These are phyloP conservation scores for Plicaturopsis crispa DNA, from an alignment of 768 basidiomycete species.

Conservation along the genomic window DNA sequence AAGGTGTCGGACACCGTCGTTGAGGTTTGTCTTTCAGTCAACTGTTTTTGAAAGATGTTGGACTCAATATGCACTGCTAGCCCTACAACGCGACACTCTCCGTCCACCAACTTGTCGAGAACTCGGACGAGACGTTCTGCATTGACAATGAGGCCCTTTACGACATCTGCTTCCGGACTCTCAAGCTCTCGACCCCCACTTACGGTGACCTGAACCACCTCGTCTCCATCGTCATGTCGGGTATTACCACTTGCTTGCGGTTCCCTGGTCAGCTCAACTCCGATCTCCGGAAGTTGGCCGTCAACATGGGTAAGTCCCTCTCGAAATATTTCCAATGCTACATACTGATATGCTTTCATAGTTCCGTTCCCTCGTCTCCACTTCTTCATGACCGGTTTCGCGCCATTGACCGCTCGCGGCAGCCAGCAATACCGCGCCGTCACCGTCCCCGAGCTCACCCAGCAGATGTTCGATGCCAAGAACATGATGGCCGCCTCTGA, in stretches of 20 bases:
- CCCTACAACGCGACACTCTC: constrained; percentile 99
- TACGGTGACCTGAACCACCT: constrained; percentile 98
- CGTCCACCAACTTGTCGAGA: constrained; percentile 98
- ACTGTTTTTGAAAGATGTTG: background rate
- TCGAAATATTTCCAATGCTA: background rate
- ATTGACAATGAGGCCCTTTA: constrained; percentile 99
- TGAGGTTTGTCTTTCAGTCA: constrained; percentile 42
- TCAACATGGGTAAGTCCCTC: constrained; percentile 87
- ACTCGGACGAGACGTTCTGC: constrained; percentile 99
- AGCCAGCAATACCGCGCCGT: constrained; percentile 95
- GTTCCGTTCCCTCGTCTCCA: constrained; percentile 99
- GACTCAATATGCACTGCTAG: constrained; percentile 25
- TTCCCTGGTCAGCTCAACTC: constrained; percentile 99
- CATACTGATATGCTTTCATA: constrained; percentile 19
- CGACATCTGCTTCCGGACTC: constrained; percentile 97
- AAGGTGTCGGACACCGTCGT: constrained; percentile 99
- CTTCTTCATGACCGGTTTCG: constrained; percentile 98
- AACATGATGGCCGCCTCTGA: constrained; percentile 99
- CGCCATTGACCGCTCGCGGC: constrained; percentile 89
- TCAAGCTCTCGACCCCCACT: constrained; percentile 92
- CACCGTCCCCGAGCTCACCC: constrained; percentile 94
- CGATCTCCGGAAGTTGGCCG: constrained; percentile 94
- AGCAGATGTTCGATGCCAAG: constrained; percentile 99
- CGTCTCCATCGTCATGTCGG: constrained; percentile 97
- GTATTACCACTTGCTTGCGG: constrained; percentile 96